A percentile compares a stretch with the other conserved stretches of the same genome.
phyloP scores from a whole-genome alignment of 2,329 filamentous ascomycete genomes.

The Sclerotinia trifoliorum region DNA sequence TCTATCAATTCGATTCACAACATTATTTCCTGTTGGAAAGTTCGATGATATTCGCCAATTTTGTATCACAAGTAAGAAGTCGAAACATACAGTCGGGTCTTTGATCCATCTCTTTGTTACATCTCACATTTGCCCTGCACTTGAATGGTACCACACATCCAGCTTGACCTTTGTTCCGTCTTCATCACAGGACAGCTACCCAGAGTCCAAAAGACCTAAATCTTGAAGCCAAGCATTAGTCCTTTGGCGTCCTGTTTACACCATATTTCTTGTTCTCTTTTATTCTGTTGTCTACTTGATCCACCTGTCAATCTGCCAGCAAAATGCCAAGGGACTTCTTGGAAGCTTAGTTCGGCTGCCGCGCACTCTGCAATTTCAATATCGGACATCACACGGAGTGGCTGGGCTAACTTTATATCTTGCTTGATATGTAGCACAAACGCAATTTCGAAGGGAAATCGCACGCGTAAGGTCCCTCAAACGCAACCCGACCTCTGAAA shows the following conservation, averaged over 20 bases:
- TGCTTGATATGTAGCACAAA: slow-evolving; percentile 28
- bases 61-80: background rate
- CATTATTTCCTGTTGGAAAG: background rate
- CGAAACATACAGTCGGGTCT: slow-evolving; percentile 3
- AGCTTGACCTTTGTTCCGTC: slow-evolving; percentile 7
- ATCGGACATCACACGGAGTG: slow-evolving; percentile 9
- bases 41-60: background rate
- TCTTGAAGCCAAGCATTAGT: slow-evolving; percentile 16
- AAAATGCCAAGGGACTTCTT: slow-evolving; percentile 1
- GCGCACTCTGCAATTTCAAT: slow-evolving; percentile 16
- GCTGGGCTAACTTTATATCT: slow-evolving; percentile 25
- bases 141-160: slow-evolving; percentile 7
- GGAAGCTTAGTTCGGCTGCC: slow-evolving; percentile 9
- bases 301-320: slow-evolving; percentile 15
- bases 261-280: background rate
- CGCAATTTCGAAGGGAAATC: slow-evolving; percentile 27
- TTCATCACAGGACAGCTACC: background rate
- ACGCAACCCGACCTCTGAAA: background rate
- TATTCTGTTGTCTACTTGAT: background rate
- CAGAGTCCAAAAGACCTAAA: background rate
- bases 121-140: slow-evolving; percentile 2
- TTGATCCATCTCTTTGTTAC: slow-evolving; percentile 21
- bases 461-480: slow-evolving; percentile 22
- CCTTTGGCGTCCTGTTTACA: background rate
- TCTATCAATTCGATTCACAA: background rate